Evolutionary conservation across 2,329 filamentous ascomycete species (phyloP).

Genomic region (Cyphellophora attinorum): DNA sequence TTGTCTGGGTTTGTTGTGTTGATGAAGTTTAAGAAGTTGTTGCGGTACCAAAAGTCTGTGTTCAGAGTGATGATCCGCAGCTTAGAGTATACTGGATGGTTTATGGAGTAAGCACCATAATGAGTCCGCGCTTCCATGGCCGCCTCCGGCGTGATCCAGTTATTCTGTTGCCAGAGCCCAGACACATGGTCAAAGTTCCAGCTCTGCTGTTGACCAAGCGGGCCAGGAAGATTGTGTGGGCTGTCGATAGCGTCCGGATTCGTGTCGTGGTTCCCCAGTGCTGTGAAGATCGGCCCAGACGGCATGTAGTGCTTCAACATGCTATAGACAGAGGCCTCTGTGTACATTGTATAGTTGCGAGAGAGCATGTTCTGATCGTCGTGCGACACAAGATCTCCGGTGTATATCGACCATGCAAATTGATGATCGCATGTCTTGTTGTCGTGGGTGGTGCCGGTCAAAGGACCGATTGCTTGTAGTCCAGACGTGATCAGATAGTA

Average conservation of each 20-base stretch:
- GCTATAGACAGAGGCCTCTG: slow-evolving; percentile 42
- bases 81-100: slow-evolving; percentile 37
- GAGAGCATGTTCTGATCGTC: slow-evolving; percentile 44
- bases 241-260: slow-evolving; percentile 45
- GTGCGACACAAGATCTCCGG: slow-evolving; percentile 48
- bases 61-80: slow-evolving; percentile 45
- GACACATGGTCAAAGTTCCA: slow-evolving; percentile 51
- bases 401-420: slow-evolving; percentile 47
- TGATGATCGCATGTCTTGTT: slow-evolving; percentile 26
- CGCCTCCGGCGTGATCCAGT: slow-evolving; percentile 40
- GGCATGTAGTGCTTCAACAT: slow-evolving; percentile 47
- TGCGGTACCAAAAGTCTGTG: slow-evolving; percentile 35
- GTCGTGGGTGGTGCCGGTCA: slow-evolving; percentile 44
- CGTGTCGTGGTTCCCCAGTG: slow-evolving; percentile 49
- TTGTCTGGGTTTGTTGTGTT: slow-evolving; percentile 43
- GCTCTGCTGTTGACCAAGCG: slow-evolving; percentile 44
- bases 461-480: slow-evolving; percentile 44
- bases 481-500: slow-evolving; percentile 49
- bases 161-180: slow-evolving; percentile 46
- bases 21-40: slow-evolving; percentile 41
- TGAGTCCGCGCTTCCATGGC: slow-evolving; percentile 41
- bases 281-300: slow-evolving; percentile 46
- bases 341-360: slow-evolving; percentile 43
- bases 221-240: slow-evolving; percentile 43
- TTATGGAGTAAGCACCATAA: slow-evolving; percentile 47